Base-by-base conservation (phyloP, 257 asterid genomes). In the Solanum pimpinellifolium region DNA sequence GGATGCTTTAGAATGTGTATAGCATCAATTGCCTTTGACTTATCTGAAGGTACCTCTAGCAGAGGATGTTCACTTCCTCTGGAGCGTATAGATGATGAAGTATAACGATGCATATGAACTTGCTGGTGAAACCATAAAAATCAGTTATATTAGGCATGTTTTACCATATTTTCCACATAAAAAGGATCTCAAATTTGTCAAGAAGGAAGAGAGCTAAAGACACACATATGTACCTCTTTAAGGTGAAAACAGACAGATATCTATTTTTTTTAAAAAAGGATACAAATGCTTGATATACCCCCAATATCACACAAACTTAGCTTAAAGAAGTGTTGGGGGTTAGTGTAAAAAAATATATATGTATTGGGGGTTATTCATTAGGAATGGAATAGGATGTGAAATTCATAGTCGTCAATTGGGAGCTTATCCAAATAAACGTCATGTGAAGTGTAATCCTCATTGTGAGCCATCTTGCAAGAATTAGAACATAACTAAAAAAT, bases 1-100 rank as follows among this genome's bases (percentile, higher is more conserved):
- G 99, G 99, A 75, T 93, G 92, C 94, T 93, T 97, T 78, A 97
- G 91, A 91, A 96, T 91, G 90, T 93, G 95, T 65, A 93, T 91
- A 62, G 94, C 99, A 88, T 97, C 98, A 88, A 96, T 42, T 88
- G 92, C 86, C 89, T 90, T 93, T 75, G 95, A 93, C 88, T 92
- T 91, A 42, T 92, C 96, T 21, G 87, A 69, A 16, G 93, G 87
- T 88, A 87, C 88, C 87, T 91, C 92, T 86, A 74, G 91, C 25
- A 87, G 66, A 39, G 90, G 87, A 37, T 83, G 90, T 89, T 90
- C 95, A 80, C 81, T 93, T 84, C 90, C 94, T 88, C 95, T 88
- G 31, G 89, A 49, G 87, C 83, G 89, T 74, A 86, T 86, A 85
- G 89, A 92, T 86, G 93, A 85, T 74, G 96, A 89, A 85, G 94